Base-by-base conservation (phyloP, 306 rosid genomes). In the Cucumis cinereus region DNA sequence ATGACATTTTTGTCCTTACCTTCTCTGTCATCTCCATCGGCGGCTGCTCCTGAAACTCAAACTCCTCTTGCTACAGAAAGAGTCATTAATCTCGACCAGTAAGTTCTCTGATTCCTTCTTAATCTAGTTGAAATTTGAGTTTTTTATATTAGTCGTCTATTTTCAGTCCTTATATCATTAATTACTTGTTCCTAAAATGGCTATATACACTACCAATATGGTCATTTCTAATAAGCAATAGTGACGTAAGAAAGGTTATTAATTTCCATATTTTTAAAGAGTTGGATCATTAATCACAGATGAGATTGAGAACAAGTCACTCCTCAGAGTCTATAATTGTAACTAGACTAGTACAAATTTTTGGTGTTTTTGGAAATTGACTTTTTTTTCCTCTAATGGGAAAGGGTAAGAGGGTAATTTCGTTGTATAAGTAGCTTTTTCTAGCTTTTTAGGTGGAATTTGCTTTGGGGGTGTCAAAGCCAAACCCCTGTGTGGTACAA, bases 1-100 rank as follows among this genome's bases (percentile, higher is more conserved):
- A 80, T 80, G 53, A 69, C 88, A 11, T 81, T 80, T 62, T 70
- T 79, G 79, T 76, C 83, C n/a, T 19, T 78, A 20, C 45, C 88
- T 0, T 80, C 87, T 2, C n/a, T 83, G 22, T 68, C 84, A 0
- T 69, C 82, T 24, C 40, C 79, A 2, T 41, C 84, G 16, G 45
- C 38, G 0, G 75, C 58, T 1, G 47, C 76, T 72, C 61, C 47
- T 30, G 76, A 41, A 72, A 52, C 61, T 72, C 61, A 26, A 53
- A 16, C 55, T 16, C 57, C 79, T 35, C 81, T 70, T 74, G 83
- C 20, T 54, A 77, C 54, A 43, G 88, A 87, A 2, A 90, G 68
- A 70, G 35, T 88, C 0, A 77, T 93, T 81, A 87, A 91, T 75
- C 87, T 93, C 1, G 92, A 88, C 45, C 96, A 91, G 97, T 93